Base-by-base conservation (phyloP, 805 yeast genomes). In the Scheffersomyces spartinae region DNA sequence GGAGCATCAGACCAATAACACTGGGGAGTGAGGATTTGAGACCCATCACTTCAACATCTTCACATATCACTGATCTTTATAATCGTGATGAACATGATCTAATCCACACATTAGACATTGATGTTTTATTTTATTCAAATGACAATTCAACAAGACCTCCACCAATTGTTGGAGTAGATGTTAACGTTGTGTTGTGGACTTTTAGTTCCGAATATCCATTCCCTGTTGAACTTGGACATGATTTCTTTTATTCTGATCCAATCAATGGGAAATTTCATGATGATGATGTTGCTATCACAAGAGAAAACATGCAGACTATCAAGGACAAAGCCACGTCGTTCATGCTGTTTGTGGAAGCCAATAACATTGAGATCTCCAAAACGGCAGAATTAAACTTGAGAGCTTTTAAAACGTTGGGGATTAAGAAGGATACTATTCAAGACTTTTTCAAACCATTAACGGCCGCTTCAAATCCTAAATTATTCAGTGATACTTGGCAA, bases 181-280 rank as follows among this genome's bases (percentile, higher is more conserved):
- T 44, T 12, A 58, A 55, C 29, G 37, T 60, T 6, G 54, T 60
- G 2, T 45, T 55, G 9, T 60, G 66, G 66, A 38, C 65, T 1
- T 57, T 51, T 35, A 39, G 44, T 20, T 43, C 64, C 4, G 63
- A 56, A 13, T 58, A 49, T 28, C 64, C 66, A 3, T 35, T 61
- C 16, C 65, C 64, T 5, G 38, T 54, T 24, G 44, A 47, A 15
- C 32, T 61, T 12, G 57, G 52, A 7, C 58, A 56, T 28, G 67
- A 61, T 29, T 60, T 61, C 34, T 56, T 59, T 35, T 58, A 61
- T 30, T 40, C 52, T 13, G 42, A 42, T 21, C 44, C 48, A 3
- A 26, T 28, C 7, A 41, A 42, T 11, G 37, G 35, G 11, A 32
- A 36, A 5, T 27, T 31, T 5, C 36, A 33, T 9, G 38, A 32